phyloP scores from a whole-genome alignment of 768 basidiomycete species.

The Pleurotus ostreatus region DNA sequence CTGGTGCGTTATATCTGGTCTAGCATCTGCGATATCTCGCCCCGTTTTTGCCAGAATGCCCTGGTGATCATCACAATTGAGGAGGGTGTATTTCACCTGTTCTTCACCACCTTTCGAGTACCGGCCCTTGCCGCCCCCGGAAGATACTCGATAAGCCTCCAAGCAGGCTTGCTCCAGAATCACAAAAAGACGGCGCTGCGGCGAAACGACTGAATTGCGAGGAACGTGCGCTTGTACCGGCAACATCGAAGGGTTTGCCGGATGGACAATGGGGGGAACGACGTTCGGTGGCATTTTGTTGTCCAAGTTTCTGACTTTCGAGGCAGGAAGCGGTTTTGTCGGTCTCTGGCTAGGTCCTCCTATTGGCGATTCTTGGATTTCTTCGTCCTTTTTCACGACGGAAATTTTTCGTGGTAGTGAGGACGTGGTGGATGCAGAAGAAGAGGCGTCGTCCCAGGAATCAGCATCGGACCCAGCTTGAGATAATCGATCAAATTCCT shows the following conservation, averaged over 20 bases:
- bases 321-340: constrained; percentile 57
- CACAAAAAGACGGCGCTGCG: constrained; percentile 76
- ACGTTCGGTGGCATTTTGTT: constrained; percentile 37
- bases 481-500: constrained; percentile 23
- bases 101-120: constrained; percentile 57
- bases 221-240: constrained; percentile 80
- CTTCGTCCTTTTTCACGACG: constrained; percentile 17
- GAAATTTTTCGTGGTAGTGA: constrained; percentile 15
- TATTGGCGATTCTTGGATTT: constrained; percentile 3
- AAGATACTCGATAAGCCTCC: constrained; percentile 85
- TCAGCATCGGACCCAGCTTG: constrained; percentile 15
- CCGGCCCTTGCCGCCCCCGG: constrained; percentile 48
- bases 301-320: constrained; percentile 36
- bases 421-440: constrained; percentile 15
- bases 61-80: constrained; percentile 99
- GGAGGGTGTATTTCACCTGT: constrained; percentile 91
- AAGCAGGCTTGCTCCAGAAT: constrained; percentile 92
- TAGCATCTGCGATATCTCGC: constrained; percentile 97
- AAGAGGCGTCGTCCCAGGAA: neutral
- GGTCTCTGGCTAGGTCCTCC: constrained; percentile 40
- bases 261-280: constrained; percentile 42
- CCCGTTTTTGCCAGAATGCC: constrained; percentile 97
- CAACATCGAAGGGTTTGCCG: constrained; percentile 74
- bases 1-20: constrained; percentile 99
- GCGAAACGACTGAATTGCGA: constrained; percentile 44